Percentiles rank a stretch among this genome's conserved stretches.
These are phyloP conservation scores for Macrolepiota albuminosa DNA, from an alignment of 768 basidiomycete species.

Conservation along the genomic window DNA sequence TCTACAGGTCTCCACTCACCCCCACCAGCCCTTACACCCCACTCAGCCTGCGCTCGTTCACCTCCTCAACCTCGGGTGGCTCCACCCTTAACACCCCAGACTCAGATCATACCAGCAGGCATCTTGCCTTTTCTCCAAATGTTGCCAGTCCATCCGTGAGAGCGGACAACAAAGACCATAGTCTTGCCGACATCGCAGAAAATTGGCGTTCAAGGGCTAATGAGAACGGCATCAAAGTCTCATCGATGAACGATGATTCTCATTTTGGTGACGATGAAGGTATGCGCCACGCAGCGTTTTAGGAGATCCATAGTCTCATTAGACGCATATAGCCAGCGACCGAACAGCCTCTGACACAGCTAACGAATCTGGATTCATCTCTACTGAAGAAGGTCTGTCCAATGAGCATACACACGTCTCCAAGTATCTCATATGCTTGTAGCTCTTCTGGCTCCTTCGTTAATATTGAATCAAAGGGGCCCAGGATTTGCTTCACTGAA, in stretches of 20 bases:
- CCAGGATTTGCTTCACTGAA: slow-evolving; percentile 29
- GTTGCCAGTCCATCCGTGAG: slow-evolving; percentile 21
- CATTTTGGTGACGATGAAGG: slow-evolving; percentile 42
- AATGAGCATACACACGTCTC: not conserved
- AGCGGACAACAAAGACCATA: slow-evolving; percentile 32
- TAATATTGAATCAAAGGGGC: slow-evolving; percentile 40
- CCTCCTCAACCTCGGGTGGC: slow-evolving; percentile 47
- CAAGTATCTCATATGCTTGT: slow-evolving; percentile 14
- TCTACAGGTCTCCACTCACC: slow-evolving; percentile 55
- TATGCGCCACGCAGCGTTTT: slow-evolving; percentile 24
- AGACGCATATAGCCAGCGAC: slow-evolving; percentile 50
- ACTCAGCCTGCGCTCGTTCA: slow-evolving; percentile 60
- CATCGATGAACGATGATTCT: slow-evolving; percentile 45
- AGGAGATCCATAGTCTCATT: slow-evolving; percentile 17
- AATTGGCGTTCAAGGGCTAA: slow-evolving; percentile 72
- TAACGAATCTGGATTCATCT: slow-evolving; percentile 41
- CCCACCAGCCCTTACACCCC: slow-evolving; percentile 70
- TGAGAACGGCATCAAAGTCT: slow-evolving; percentile 68
- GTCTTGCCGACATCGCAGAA: slow-evolving; percentile 55
- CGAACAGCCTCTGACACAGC: slow-evolving; percentile 41
- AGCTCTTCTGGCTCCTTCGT: slow-evolving; percentile 58
- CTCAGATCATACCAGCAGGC: slow-evolving; percentile 32
- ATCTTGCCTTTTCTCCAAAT: slow-evolving; percentile 44
- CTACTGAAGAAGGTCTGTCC: slow-evolving; percentile 43
- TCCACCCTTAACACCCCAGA: slow-evolving; percentile 59